Evolutionary conservation across 225 moss, liverwort and hornwort species (phyloP), one percentile per base, ranked within the genome.

Genomic region (Pseudoscleropodium purum): DNA sequence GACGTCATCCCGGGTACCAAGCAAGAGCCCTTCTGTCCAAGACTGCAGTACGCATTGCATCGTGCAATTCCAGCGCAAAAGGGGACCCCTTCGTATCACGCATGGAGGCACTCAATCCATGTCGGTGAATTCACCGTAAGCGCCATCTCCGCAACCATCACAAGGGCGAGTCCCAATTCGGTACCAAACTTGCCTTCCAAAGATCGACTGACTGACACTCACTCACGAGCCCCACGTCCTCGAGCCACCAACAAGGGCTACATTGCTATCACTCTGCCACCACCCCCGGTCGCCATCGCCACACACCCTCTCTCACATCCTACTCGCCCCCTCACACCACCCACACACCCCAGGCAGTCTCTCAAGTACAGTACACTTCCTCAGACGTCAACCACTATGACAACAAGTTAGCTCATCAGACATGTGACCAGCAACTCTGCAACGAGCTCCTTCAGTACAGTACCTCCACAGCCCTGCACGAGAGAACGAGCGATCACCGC

Each of bases 231-330:
- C 64, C 65, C 81, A 43, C 76, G 67, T 80, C 87, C 76, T 56
- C 64, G 66, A 43, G 56, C 5, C 76, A 63, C 83, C 83, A 75
- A 60, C 34, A 90, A 84, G 80, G 66, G 66, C 90, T 88, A 69
- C 93, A 93, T 91, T 93, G 87, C 78, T 81, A 37, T 89, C 66
- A 75, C 80, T 80, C 88, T 77, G n/a, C 70, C 75, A 85, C 88
- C 69, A 72, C 34, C 62, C 52, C 56, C 59, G 5, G 62, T 78
- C 82, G 67, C 88, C 82, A 89, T 81, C 88, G 65, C 88, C 89
- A 79, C 52, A 45, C 8, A 21, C 63, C 18, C 91, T 81, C 33
- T 51, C 27, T 51, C 88, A 69, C 47, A 82, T 66, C 63, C 61
- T 36, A 86, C 75, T 19, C 86, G 7, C 25, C 43, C 84, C 27